A percentile compares a stretch with the other conserved stretches of the same genome.
Evolutionary conservation across 805 yeast genomes (phyloP).

Genomic region (Kregervanrija pseudodelftensis): DNA sequence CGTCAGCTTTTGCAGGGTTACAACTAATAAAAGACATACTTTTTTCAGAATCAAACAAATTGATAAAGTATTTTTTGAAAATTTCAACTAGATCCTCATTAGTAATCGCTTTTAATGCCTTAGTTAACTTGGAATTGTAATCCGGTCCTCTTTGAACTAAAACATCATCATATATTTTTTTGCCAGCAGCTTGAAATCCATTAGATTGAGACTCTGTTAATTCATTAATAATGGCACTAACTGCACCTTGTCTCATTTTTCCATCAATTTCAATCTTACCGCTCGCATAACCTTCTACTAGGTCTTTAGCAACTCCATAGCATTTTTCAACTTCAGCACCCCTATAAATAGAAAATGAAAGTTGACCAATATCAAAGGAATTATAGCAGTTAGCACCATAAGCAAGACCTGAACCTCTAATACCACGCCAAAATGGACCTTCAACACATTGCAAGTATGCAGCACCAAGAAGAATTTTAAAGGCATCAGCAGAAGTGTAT

Average conservation of each 20-base stretch:
- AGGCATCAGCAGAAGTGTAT: constrained; percentile 52
- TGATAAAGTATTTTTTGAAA: constrained; percentile 53
- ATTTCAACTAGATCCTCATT: constrained; percentile 42
- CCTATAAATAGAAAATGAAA: constrained; percentile 64
- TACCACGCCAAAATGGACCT: constrained; percentile 96
- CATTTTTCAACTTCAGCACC: constrained; percentile 77
- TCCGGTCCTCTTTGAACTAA: constrained; percentile 66
- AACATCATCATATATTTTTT: constrained; percentile 58
- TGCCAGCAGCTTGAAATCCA: constrained; percentile 54
- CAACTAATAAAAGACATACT: constrained; percentile 66
- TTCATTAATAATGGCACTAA: constrained; percentile 65
- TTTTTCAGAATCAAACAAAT: constrained; percentile 49
- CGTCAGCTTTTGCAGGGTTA: constrained; percentile 56
- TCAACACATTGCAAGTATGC: constrained; percentile 81
- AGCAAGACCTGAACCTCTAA: constrained; percentile 90
- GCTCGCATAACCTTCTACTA: constrained; percentile 51
- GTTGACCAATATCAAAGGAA: constrained; percentile 57
- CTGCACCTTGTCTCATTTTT: constrained; percentile 60
- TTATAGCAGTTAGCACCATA: constrained; percentile 71
- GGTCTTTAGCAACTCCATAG: constrained; percentile 49
- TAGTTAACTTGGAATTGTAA: constrained; percentile 48
- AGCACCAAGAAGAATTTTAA: constrained; percentile 63
- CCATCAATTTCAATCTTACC: constrained; percentile 52
- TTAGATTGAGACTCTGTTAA: constrained; percentile 67
- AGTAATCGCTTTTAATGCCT: constrained; percentile 44